A percentile compares a stretch with the other conserved stretches of the same genome.
These are phyloP conservation scores for Fraxinus greggii DNA, from an alignment of 305 asterid genomes.

Conservation along the genomic window DNA sequence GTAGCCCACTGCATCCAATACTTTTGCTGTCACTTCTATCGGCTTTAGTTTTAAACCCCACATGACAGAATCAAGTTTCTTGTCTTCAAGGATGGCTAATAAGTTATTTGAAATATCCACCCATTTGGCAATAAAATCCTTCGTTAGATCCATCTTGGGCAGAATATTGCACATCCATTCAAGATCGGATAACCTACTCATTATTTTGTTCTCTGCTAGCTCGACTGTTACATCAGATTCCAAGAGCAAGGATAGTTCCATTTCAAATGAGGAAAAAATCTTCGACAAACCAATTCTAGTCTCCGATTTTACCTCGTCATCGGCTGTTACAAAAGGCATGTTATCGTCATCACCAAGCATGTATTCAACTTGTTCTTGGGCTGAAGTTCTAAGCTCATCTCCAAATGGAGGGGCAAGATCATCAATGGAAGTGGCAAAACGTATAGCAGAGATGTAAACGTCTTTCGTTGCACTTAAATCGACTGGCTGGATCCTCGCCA, in stretches of 20 bases:
- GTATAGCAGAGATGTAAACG: constrained; percentile 61
- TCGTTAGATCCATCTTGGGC: constrained; percentile 59
- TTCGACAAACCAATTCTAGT: constrained; percentile 45
- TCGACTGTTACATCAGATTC: constrained; percentile 24
- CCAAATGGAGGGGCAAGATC: constrained; percentile 49
- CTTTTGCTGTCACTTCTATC: constrained; percentile 59
- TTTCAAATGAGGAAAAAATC: constrained; percentile 44
- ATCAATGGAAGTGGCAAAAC: constrained; percentile 53
- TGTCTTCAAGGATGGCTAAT: constrained; percentile 35
- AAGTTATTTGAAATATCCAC: constrained; percentile 41
- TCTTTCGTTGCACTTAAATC: constrained; percentile 47
- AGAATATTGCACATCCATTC: constrained; percentile 69
- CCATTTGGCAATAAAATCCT: constrained; percentile 61
- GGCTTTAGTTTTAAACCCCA: constrained; percentile 57
- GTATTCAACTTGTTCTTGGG: constrained; percentile 77
- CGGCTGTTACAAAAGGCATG: constrained; percentile 44
- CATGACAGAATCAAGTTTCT: constrained; percentile 36
- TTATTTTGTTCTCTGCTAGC: constrained; percentile 31
- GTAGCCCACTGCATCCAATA: constrained; percentile 69
- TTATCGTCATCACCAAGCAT: constrained; percentile 66
- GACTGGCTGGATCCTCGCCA: constrained; percentile 42
- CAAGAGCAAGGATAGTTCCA: constrained; percentile 37
- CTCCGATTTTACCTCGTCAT: constrained; percentile 55
- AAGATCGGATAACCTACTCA: constrained; percentile 43
- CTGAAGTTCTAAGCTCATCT: constrained; percentile 57